Evolutionary conservation across 768 basidiomycete species (phyloP).

Genomic region (Trametopsis cervina): DNA sequence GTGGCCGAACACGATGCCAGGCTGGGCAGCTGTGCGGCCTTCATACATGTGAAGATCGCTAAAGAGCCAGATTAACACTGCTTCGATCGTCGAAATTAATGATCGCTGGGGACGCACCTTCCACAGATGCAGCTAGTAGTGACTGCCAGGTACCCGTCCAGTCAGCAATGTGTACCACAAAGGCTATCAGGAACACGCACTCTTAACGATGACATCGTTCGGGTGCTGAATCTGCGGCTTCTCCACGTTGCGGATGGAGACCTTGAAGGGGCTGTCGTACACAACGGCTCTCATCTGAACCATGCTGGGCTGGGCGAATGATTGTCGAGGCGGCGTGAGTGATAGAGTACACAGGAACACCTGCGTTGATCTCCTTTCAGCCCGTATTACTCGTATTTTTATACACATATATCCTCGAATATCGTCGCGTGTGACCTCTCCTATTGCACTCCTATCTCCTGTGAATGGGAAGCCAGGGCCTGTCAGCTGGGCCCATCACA

Average conservation of each 20-base stretch:
- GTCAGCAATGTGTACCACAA: constrained; percentile 1
- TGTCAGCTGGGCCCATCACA: constrained; percentile 11
- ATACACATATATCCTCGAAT: too few species aligned
- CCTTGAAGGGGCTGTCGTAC: constrained; percentile 42
- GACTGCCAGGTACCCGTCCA: constrained; percentile 22
- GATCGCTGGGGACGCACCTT: constrained; percentile 25
- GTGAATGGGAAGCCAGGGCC: neutral
- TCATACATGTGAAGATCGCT: constrained; percentile 54
- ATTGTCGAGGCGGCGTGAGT: too few species aligned
- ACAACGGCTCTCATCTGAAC: constrained; percentile 45
- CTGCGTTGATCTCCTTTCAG: too few species aligned
- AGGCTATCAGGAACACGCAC: constrained; percentile 18
- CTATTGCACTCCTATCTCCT: constrained; percentile 3
- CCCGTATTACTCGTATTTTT: too few species aligned
- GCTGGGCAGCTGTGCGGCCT: constrained; percentile 42
- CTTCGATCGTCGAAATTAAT: neutral
- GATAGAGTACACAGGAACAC: too few species aligned
- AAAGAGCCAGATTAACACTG: neutral
- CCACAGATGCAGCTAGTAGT: constrained; percentile 48
- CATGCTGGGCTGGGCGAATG: constrained; percentile 6
- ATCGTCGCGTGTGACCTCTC: neutral
- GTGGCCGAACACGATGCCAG: constrained; percentile 47
- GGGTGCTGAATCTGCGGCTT: constrained; percentile 44
- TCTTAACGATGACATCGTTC: constrained; percentile 46
- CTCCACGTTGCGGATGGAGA: constrained; percentile 38